Base-by-base conservation (phyloP, 129 eudicot genomes). In the Flaveria ramosissima region DNA sequence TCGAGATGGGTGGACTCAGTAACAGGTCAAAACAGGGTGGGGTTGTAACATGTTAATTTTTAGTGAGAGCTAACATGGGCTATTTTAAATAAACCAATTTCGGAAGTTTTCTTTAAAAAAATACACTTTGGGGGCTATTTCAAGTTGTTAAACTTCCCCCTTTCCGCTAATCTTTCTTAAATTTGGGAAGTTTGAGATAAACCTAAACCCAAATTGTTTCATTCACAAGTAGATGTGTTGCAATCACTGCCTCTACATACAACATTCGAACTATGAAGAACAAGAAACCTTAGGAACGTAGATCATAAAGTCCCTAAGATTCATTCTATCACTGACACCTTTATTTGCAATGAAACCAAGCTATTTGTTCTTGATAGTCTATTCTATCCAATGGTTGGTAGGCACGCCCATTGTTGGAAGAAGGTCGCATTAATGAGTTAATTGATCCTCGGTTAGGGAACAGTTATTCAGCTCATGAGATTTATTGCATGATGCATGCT, bases 331-430 rank as follows among this genome's bases (percentile, higher is more conserved):
- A 36, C 36, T 39, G 55, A 20, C 23, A 2, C n/a, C 1, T 20
- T 26, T 21, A 30, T 30, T 74, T 23, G 26, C 46, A 23, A 10
- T 14, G 41, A 13, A 73, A 39, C 55, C 23, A 46, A 63, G 17
- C 43, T 9, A 24, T 27, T 66, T 3, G 55, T 17, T 65, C 16
- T 61, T 36, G 59, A 62, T 59, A 43, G 21, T 65, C 13, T 67
- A 47, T 74, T 45, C 45, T 48, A 0, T 47, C 19, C 11, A 50
- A 55, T 10, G 11, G 70, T 24, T 42, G 32, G 68, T 67, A 95
- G 99, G 97, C 99, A 68, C 96, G 99, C 0, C 97, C 97, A 8
- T 86, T 95, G 48, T 57, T 95, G 84, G 96, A 89, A 76, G 86
- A 86, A 57, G 85, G 81, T 83, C 87, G 86, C 7, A 84, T 88